Percentiles rank a stretch among this genome's conserved stretches.
phyloP scores from a whole-genome alignment of 208 protist genomes.

The Blechomonas ayalai region DNA sequence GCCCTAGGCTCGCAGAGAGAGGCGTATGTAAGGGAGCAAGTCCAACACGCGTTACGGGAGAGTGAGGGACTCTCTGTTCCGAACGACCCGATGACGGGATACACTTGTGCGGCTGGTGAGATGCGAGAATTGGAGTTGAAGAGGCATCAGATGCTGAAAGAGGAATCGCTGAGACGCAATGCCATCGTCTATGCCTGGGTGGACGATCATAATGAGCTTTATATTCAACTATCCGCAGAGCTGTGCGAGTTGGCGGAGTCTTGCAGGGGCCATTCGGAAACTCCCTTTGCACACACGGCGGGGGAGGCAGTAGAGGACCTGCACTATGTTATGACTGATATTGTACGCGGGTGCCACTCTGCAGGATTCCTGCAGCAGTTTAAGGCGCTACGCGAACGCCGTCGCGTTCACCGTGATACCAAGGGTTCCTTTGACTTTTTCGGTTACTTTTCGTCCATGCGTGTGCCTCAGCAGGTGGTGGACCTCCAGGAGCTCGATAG shows the following conservation, averaged over 20 bases:
- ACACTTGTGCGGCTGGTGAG: too few species aligned
- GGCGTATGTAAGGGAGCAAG: too few species aligned
- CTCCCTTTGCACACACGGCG: not conserved
- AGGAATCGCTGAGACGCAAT: constrained; percentile 36
- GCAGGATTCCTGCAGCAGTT: constrained; percentile 30
- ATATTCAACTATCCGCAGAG: constrained; percentile 21
- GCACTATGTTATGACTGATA: constrained; percentile 10
- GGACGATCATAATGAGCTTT: constrained; percentile 34
- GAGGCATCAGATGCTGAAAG: too few species aligned
- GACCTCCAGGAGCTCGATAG: constrained; percentile 60
- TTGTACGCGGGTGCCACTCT: constrained; percentile 21
- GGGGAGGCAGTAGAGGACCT: not conserved
- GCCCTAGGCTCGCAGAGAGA: too few species aligned
- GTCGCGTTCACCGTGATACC: constrained; percentile 4
- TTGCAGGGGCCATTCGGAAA: not conserved
- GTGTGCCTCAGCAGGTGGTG: constrained; percentile 35
- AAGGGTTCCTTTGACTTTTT: constrained; percentile 29
- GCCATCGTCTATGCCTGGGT: constrained; percentile 33
- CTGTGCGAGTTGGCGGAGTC: constrained; percentile 8
- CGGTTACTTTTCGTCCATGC: constrained; percentile 27
- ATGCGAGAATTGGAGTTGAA: too few species aligned
- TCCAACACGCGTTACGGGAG: too few species aligned
- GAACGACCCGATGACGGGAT: too few species aligned
- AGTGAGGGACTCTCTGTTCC: too few species aligned
- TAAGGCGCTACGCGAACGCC: constrained; percentile 6